A percentile compares a stretch with the other conserved stretches of the same genome.
Conservation (phyloP, 768 basidiomycete genomes). For the Chalciporus chontae region DNA sequence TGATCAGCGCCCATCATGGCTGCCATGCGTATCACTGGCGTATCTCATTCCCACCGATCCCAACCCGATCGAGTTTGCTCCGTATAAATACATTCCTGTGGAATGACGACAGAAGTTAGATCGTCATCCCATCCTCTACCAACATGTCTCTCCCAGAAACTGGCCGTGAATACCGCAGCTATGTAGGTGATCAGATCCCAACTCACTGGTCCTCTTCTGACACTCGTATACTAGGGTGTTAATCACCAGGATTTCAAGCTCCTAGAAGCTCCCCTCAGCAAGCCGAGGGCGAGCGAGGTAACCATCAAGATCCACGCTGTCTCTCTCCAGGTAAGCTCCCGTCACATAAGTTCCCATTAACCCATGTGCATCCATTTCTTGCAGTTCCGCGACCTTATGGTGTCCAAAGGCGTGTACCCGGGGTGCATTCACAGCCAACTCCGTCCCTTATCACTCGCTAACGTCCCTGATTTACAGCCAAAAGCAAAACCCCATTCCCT, state of each 20-base stretch:
- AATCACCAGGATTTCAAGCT: conserved; percentile 29
- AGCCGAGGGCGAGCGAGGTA: conserved; percentile 45
- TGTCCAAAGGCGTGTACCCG: conserved; percentile 40
- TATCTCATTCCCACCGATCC: too few relatives aligned
- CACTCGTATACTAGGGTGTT: conserved; percentile 15
- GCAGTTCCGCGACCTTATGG: conserved; percentile 49
- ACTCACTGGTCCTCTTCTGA: neutral
- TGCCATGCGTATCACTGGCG: too few relatives aligned
- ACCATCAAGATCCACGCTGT: conserved; percentile 55
- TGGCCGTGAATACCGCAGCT: conserved; percentile 16
- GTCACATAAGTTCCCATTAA: neutral
- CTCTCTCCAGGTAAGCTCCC: conserved; percentile 43
- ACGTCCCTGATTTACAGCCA: conserved; percentile 19
- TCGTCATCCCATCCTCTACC: neutral
- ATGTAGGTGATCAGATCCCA: neutral
- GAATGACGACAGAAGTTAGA: neutral
- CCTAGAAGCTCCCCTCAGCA: conserved; percentile 21
- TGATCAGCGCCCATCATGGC: too few relatives aligned
- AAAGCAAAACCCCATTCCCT: conserved; percentile 29
- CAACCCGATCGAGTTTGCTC: too few relatives aligned
- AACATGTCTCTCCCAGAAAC: conserved; percentile 13
- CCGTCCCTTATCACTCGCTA: conserved; percentile 24
- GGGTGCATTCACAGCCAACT: conserved; percentile 21
- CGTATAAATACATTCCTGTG: neutral
- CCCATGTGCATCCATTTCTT: neutral